Base-by-base conservation (phyloP, 2,329 filamentous ascomycete species). In the Cercospora citrullina region DNA sequence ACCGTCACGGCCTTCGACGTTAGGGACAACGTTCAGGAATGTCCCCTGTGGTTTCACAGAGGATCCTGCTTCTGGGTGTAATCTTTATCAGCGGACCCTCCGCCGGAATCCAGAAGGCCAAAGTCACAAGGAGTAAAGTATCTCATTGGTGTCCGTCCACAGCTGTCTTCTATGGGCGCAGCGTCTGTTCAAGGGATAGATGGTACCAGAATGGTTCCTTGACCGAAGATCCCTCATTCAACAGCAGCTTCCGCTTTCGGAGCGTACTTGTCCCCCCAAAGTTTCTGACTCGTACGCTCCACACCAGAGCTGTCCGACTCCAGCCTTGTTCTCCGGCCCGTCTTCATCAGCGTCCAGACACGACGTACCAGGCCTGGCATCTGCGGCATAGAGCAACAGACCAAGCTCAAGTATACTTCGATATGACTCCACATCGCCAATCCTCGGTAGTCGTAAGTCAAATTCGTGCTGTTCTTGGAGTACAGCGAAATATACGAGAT, bases 381-480 rank as follows among this genome's bases (percentile, higher is more conserved):
- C 1, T 65, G 64, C 7, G 70, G 70, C 62, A 72, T 68, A 16
- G 66, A 72, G 59, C 67, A 68, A 51, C 68, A 72, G 10, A 70
- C 63, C 36, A 69, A 48, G 57, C 68, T 72, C 26, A 69, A 58
- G 12, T 71, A 63, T 2, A 66, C 69, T 39, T 72, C 70, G 30
- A 70, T 65, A 16, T 68, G 33, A 26, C 64, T 70, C 65, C 66
- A 70, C 33, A 60, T 51, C 8, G 58, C 58, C n/a, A 70, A 60
- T n/a, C 53, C 61, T 28, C 69, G 66, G 53, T 67, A 70, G 28
- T 63, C 60, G 42, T 66, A 70, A 3, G 70, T 67, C 45, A 68
- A n/a, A 18, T 72, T 70, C 4, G 23, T 63, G 31, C 45, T 63
- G 8, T 58, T 64, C 30, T 63, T 61, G 5, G 63, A 48, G 39